Evolutionary conservation across 495 filamentous ascomycete genomes (phyloP).

Genomic region (Umbilicaria muhlenbergii): DNA sequence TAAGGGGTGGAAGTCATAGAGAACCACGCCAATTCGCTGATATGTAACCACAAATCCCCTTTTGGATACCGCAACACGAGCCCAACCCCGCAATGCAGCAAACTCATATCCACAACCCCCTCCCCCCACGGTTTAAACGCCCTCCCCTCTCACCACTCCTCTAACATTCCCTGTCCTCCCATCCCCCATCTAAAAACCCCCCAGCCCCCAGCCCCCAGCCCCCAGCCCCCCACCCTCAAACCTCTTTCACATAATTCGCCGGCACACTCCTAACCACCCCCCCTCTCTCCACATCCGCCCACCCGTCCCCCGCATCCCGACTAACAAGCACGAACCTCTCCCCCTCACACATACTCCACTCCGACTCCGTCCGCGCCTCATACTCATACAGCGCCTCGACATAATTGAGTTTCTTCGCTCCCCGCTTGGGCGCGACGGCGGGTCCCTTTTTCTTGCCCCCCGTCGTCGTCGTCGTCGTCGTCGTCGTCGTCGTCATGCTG

Average conservation of each 20-base stretch:
- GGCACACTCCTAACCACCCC: conserved; percentile 88
- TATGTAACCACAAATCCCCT: too few relatives aligned
- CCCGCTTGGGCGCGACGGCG: conserved; percentile 77
- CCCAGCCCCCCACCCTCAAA: conserved; percentile 17
- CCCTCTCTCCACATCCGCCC: conserved; percentile 88
- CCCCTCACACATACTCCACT: conserved; percentile 81
- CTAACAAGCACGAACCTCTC: conserved; percentile 81
- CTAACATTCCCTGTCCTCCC: too few relatives aligned
- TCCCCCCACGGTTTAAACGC: too few relatives aligned
- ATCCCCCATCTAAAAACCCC: too few relatives aligned
- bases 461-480: too few relatives aligned
- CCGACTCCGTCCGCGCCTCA: conserved; percentile 64
- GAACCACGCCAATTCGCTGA: too few relatives aligned
- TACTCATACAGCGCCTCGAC: conserved; percentile 92
- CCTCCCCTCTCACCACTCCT: too few relatives aligned
- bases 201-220: too few relatives aligned
- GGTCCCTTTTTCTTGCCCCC: conserved; percentile 73
- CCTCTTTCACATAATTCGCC: conserved; percentile 77
- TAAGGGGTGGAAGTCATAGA: too few relatives aligned
- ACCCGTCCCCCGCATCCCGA: conserved; percentile 79
- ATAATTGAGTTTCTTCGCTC: conserved; percentile 89
- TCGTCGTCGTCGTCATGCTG: conserved; percentile 26
- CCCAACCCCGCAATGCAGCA: too few relatives aligned
- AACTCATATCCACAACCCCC: too few relatives aligned
- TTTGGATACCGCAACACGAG: too few relatives aligned